Base-by-base conservation (phyloP, 1,284 basidiomycete species). In the Heterobasidion annosum region DNA sequence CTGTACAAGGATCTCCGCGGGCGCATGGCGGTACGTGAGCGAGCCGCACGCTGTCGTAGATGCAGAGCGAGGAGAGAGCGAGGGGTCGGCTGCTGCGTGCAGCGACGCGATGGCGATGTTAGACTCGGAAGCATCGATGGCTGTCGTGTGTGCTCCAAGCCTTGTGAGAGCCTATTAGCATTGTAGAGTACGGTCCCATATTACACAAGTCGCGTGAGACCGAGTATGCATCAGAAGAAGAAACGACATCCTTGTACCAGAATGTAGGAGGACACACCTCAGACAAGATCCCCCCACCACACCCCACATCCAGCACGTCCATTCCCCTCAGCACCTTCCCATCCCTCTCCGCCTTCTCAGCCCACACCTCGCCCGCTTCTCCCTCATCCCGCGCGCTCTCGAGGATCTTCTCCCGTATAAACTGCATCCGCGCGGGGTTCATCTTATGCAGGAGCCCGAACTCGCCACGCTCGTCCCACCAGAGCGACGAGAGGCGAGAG, bases 381-480 rank as follows among this genome's bases (percentile, higher is more conserved):
- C 74, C 62, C 13, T 69, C 67, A 53, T 85, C 83, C 35, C 73
- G 76, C 25, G 70, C 69, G 33, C 74, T 68, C 60, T 88, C 81
- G 35, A 78, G 66, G 19, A 93, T 66, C 68, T 96, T 96, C 59
- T 93, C 81, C 32, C 85, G 79, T 18, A 99, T 77, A 67, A 94
- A 98, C 55, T 85, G 81, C 62, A 95, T 81, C 37, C 97, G 78
- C 10, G 88, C 79, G 0, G 93, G 93, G 70, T 99, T 99, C 96
- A 99, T 98, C 63, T 84, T 83, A 68, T 99, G 97, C 35, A 99
- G 73, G 42, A 96, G 74, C 2, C 76, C 80, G 65, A 98, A 97
- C 68, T 98, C 95, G 61, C 96, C 95, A 34, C 77, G 77, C 65
- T 97, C 92, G 68, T 98, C 86, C 97, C 97, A 99, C 97, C 97